Conservation (phyloP, 2,329 filamentous ascomycete genomes). For the Paecilomyces variotii region DNA sequence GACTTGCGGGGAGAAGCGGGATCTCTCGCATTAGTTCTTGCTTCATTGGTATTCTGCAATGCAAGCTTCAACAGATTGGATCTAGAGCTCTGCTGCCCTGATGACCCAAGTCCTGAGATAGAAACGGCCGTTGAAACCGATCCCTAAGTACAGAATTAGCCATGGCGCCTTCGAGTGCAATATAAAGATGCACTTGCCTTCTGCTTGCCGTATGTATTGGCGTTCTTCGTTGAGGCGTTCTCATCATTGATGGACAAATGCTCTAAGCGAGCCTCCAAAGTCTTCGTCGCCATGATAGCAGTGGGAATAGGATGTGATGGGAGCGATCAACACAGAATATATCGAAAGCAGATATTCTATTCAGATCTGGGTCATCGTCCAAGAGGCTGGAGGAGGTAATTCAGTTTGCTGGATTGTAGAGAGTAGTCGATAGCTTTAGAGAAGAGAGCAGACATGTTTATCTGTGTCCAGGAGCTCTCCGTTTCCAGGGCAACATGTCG, state of each 20-base stretch:
- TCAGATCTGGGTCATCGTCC: background rate
- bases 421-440: background rate
- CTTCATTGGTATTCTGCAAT: conserved; percentile 67
- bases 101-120: conserved; percentile 40
- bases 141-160: conserved; percentile 28
- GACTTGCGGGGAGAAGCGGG: conserved; percentile 51
- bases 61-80: conserved; percentile 81
- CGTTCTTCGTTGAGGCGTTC: conserved; percentile 56
- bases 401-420: background rate
- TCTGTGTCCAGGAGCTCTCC: conserved; percentile 3
- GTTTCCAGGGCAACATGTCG: conserved; percentile 23
- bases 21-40: conserved; percentile 47
- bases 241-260: conserved; percentile 84
- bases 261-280: conserved; percentile 81
- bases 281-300: conserved; percentile 60
- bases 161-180: conserved; percentile 1
- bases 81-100: conserved; percentile 40
- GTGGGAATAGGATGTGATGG: background rate
- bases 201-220: conserved; percentile 57
- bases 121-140: conserved; percentile 41
- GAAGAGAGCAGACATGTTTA: conserved; percentile 7
- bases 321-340: background rate
- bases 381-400: background rate
- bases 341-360: background rate
- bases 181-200: conserved; percentile 53